A percentile compares a stretch with the other conserved stretches of the same genome.
Evolutionary conservation across 768 basidiomycete genomes (phyloP).

Genomic region (Auriscalpium vulgare): DNA sequence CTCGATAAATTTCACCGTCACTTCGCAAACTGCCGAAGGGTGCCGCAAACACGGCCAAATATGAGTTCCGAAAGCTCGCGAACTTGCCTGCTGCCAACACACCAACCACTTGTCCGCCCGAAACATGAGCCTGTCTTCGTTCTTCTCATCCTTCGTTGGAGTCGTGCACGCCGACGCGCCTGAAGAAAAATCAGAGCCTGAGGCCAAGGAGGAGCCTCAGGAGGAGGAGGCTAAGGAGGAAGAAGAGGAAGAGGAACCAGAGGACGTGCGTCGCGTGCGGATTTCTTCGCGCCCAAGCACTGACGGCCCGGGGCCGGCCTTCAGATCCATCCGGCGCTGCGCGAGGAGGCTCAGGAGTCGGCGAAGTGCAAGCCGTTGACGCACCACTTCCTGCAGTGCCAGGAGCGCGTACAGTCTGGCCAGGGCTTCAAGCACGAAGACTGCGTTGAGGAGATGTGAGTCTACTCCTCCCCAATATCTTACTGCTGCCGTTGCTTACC

Average conservation of each 20-base stretch:
- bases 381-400: conserved; percentile 86
- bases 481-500: not conserved
- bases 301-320: not conserved
- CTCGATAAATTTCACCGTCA: no score
- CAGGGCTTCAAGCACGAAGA: conserved; percentile 87
- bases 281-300: not conserved
- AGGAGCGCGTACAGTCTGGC: conserved; percentile 78
- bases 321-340: conserved; percentile 61
- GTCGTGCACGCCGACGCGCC: conserved; percentile 35
- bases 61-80: no score
- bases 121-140: conserved; percentile 33
- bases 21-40: no score
- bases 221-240: conserved; percentile 33
- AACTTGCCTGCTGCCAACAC: no score
- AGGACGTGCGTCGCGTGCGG: conserved; percentile 55
- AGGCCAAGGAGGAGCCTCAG: conserved; percentile 34
- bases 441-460: conserved; percentile 86
- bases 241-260: conserved; percentile 57
- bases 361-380: conserved; percentile 58
- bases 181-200: conserved; percentile 28
- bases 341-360: conserved; percentile 67
- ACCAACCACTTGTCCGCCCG: no score
- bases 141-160: conserved; percentile 36
- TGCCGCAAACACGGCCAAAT: no score
- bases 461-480: conserved; percentile 14